These are phyloP conservation scores for Trichoderma citrinoviride DNA, from an alignment of 2,329 filamentous ascomycete species.

Conservation along the genomic window DNA sequence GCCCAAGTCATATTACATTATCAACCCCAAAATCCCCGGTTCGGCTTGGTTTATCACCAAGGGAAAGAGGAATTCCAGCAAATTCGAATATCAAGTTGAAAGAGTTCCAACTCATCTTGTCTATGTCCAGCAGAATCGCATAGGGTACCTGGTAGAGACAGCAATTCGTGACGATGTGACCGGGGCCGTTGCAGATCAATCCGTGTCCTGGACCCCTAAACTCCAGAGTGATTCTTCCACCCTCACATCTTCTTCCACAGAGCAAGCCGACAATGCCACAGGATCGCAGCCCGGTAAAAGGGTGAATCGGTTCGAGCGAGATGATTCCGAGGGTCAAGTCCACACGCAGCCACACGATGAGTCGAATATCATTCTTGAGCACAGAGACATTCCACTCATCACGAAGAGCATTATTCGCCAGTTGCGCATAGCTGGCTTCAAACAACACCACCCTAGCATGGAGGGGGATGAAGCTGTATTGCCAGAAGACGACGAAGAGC, in stretches of 20 bases:
- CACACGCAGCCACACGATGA: neutral
- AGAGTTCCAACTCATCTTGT: conserved; percentile 20
- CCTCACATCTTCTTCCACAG: neutral
- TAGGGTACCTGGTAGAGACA: conserved; percentile 21
- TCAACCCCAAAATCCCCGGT: conserved; percentile 16
- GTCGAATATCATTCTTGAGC: neutral
- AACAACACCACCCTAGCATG: neutral
- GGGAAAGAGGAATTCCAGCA: neutral
- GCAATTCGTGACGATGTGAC: conserved; percentile 14
- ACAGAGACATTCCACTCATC: conserved; percentile 4
- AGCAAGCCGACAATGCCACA: neutral
- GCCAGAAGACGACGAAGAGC: neutral
- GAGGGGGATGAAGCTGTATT: neutral
- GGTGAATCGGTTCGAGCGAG: neutral
- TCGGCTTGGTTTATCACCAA: conserved; percentile 22
- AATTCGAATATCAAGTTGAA: conserved; percentile 18
- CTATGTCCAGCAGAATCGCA: neutral
- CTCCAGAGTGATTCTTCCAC: neutral
- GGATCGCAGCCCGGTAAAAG: neutral
- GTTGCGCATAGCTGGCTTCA: neutral
- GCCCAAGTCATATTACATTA: conserved; percentile 21
- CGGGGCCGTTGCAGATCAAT: neutral
- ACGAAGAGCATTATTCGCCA: conserved; percentile 3
- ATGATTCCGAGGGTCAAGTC: neutral
- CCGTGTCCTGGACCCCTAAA: neutral